These are phyloP conservation scores for Penicillium longicatenatum DNA, from an alignment of 495 filamentous ascomycete species.

Conservation along the genomic window DNA sequence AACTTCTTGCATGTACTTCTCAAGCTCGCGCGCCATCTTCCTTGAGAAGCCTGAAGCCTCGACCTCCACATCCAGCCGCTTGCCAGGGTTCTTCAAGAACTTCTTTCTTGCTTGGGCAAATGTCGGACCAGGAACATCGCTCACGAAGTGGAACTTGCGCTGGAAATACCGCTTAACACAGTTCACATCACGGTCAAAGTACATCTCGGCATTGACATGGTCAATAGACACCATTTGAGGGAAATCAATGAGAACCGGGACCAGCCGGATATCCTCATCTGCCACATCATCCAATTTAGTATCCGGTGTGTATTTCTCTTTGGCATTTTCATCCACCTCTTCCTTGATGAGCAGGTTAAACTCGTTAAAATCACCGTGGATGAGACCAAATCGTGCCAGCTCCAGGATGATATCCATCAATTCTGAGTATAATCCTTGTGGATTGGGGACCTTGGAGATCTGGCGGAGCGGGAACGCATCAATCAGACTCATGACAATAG, in stretches of 20 bases:
- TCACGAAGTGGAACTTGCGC: slow-evolving; percentile 82
- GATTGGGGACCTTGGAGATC: slow-evolving; percentile 75
- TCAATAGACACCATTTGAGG: slow-evolving; percentile 98
- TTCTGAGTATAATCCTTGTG: slow-evolving; percentile 79
- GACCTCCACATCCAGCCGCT: slow-evolving; percentile 80
- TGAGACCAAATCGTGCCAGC: slow-evolving; percentile 84
- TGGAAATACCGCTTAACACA: slow-evolving; percentile 94
- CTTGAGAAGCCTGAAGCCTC: slow-evolving; percentile 93
- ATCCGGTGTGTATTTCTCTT: slow-evolving; percentile 33
- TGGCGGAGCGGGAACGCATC: slow-evolving; percentile 89
- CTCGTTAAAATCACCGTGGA: slow-evolving; percentile 99
- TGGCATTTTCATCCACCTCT: slow-evolving; percentile 45
- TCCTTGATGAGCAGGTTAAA: slow-evolving; percentile 97
- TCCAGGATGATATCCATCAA: slow-evolving; percentile 84
- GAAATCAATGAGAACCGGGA: slow-evolving; percentile 91
- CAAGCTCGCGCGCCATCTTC: slow-evolving; percentile 93
- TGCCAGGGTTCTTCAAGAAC: slow-evolving; percentile 62
- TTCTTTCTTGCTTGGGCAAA: slow-evolving; percentile 80
- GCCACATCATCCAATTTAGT: slow-evolving; percentile 31
- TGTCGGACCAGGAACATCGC: slow-evolving; percentile 79
- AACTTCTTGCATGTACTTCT: slow-evolving; percentile 79
- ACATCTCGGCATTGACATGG: slow-evolving; percentile 88
- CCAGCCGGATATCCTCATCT: slow-evolving; percentile 38
- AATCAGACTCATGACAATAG: slow-evolving; percentile 89
- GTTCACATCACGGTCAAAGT: slow-evolving; percentile 92